A percentile compares a stretch with the other conserved stretches of the same genome.
phyloP scores from a whole-genome alignment of 2,329 filamentous ascomycete genomes.

The Coniochaeta sp. region DNA sequence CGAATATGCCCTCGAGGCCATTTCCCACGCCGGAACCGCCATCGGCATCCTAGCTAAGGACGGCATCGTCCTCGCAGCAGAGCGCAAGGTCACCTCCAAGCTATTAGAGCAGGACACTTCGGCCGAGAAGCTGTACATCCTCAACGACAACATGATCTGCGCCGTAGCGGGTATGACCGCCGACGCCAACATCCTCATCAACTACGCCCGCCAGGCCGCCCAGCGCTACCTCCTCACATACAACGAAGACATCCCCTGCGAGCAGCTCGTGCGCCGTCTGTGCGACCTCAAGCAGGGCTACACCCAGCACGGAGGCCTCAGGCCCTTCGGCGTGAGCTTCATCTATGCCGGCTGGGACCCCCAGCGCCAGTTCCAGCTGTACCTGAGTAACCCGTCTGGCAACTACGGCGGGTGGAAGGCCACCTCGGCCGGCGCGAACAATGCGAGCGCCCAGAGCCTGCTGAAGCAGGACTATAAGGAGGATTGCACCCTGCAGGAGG shows the following conservation, averaged over 20 bases:
- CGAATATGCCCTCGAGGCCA: slow-evolving; percentile 97
- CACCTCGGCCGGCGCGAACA: slow-evolving; percentile 95
- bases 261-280: slow-evolving; percentile 91
- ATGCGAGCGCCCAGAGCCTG: slow-evolving; percentile 92
- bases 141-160: slow-evolving; percentile 99
- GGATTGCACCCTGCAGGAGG: slow-evolving; percentile 91
- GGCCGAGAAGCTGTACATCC: slow-evolving; percentile 98
- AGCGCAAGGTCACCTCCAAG: slow-evolving; percentile 99
- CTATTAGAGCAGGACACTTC: slow-evolving; percentile 98
- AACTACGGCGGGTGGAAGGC: slow-evolving; percentile 99
- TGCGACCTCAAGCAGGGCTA: slow-evolving; percentile 99
- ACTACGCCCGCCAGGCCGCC: slow-evolving; percentile 94
- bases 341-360: slow-evolving; percentile 99
- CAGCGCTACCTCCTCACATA: slow-evolving; percentile 98
- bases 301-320: slow-evolving; percentile 96
- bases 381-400: slow-evolving; percentile 96
- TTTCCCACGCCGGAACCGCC: slow-evolving; percentile 95
- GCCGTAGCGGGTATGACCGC: slow-evolving; percentile 98
- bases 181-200: slow-evolving; percentile 99
- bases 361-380: slow-evolving; percentile 94
- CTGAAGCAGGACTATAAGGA: slow-evolving; percentile 99
- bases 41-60: slow-evolving; percentile 96
- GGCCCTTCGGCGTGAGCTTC: slow-evolving; percentile 97
- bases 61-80: slow-evolving; percentile 94
- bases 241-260: slow-evolving; percentile 99